Conservation (phyloP, 169 alveolate species). For the Besnoitia besnoiti region DNA sequence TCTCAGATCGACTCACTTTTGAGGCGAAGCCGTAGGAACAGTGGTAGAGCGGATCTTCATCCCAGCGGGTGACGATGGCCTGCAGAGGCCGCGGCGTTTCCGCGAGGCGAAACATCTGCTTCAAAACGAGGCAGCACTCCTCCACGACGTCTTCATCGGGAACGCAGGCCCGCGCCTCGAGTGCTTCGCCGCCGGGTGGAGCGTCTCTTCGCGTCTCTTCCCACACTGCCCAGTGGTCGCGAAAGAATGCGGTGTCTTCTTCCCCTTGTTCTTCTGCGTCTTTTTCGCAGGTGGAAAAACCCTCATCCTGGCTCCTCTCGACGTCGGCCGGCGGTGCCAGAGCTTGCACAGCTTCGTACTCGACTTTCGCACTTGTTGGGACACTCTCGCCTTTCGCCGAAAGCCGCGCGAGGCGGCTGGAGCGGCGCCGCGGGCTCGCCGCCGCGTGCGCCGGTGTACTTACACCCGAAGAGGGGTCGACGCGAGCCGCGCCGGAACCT, state of each 20-base stretch:
- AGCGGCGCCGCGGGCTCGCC: too few relatives aligned
- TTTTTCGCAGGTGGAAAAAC: background rate
- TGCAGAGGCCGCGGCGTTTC: conserved; percentile 47
- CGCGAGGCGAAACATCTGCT: conserved; percentile 43
- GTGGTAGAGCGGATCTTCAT: conserved; percentile 54
- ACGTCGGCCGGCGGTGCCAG: too few relatives aligned
- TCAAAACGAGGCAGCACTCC: conserved; percentile 56
- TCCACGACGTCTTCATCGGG: conserved; percentile 56
- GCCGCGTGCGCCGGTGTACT: too few relatives aligned
- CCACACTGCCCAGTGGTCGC: background rate
- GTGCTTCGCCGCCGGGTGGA: background rate
- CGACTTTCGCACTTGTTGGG: too few relatives aligned
- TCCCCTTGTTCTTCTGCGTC: background rate
- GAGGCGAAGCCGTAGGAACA: conserved; percentile 64
- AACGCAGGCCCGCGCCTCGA: background rate
- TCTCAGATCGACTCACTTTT: too few relatives aligned
- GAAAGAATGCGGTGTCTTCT: too few relatives aligned
- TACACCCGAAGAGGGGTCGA: too few relatives aligned
- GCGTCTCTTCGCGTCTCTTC: background rate
- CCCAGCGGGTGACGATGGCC: conserved; percentile 67
- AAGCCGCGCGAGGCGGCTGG: too few relatives aligned
- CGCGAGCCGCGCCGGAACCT: too few relatives aligned
- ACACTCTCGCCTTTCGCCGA: too few relatives aligned
- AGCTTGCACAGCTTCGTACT: too few relatives aligned
- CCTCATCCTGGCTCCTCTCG: background rate